Evolutionary conservation across 805 yeast genomes (phyloP).

Genomic region (Saccharomycopsis lassenensis): DNA sequence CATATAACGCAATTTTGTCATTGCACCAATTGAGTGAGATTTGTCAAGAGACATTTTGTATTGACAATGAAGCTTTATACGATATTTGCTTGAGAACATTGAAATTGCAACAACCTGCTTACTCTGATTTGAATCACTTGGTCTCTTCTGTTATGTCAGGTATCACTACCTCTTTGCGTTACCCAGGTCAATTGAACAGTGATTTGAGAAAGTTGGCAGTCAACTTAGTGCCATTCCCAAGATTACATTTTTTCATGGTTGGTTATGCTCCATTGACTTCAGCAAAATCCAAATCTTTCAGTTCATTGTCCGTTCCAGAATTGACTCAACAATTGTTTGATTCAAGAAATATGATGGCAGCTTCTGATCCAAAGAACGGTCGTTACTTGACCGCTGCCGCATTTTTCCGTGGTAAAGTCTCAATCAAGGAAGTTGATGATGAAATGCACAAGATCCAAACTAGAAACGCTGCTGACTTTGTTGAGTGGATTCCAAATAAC

Average conservation of each 20-base stretch:
- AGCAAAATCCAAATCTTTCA: constrained; percentile 68
- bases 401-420: constrained; percentile 87
- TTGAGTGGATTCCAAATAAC: constrained; percentile 94
- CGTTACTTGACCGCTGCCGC: constrained; percentile 89
- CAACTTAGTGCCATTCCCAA: constrained; percentile 88
- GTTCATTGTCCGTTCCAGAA: constrained; percentile 80
- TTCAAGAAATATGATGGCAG: constrained; percentile 92
- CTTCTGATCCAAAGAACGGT: constrained; percentile 83
- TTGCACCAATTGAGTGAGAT: constrained; percentile 85
- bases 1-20: constrained; percentile 86
- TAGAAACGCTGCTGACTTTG: constrained; percentile 73
- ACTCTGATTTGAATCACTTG: constrained; percentile 67
- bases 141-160: constrained; percentile 93
- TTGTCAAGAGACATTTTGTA: constrained; percentile 89
- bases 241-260: constrained; percentile 91
- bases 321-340: constrained; percentile 91
- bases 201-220: constrained; percentile 91
- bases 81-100: constrained; percentile 81
- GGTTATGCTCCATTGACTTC: constrained; percentile 91
- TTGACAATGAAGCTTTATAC: constrained; percentile 89
- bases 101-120: constrained; percentile 69
- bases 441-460: constrained; percentile 80
- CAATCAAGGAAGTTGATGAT: constrained; percentile 89
- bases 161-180: constrained; percentile 86
- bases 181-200: constrained; percentile 90